Evolutionary conservation across 2,329 filamentous ascomycete genomes (phyloP).

Genomic region (Calonectria honghensis): DNA sequence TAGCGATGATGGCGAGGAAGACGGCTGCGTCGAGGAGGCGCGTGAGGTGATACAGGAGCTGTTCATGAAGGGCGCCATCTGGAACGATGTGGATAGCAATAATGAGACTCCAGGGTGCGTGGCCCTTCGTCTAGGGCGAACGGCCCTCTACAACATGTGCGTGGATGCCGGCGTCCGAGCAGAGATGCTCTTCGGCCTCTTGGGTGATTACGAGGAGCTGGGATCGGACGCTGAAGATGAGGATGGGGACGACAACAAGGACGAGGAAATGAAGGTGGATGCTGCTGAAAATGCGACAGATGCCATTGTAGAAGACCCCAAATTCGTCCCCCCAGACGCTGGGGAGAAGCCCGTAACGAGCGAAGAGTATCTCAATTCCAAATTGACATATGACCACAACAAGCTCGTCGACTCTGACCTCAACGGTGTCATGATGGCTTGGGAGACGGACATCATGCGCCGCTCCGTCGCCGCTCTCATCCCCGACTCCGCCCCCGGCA

Average conservation of each 20-base stretch:
- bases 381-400: constrained; percentile 77
- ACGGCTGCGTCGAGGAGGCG: constrained; percentile 74
- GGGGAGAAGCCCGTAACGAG: constrained; percentile 73
- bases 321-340: constrained; percentile 60
- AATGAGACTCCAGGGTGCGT: constrained; percentile 95
- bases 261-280: constrained; percentile 67
- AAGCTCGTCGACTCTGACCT: constrained; percentile 83
- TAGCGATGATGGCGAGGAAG: constrained; percentile 58
- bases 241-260: constrained; percentile 69
- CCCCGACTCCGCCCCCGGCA: constrained; percentile 67
- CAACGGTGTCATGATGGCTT: constrained; percentile 96
- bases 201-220: constrained; percentile 88
- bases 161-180: constrained; percentile 94
- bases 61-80: constrained; percentile 92
- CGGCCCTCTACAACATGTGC: constrained; percentile 85
- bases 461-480: constrained; percentile 82
- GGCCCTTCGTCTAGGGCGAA: constrained; percentile 81
- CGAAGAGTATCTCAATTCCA: constrained; percentile 80
- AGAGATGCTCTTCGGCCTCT: constrained; percentile 87
- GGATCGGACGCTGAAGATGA: constrained; percentile 73
- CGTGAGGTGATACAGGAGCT: constrained; percentile 83
- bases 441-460: constrained; percentile 92
- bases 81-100: constrained; percentile 93
- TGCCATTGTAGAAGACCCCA: constrained; percentile 55
- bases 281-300: constrained; percentile 56